These are phyloP conservation scores for Chenopodium album DNA, from an alignment of 148 eudicot genomes.

Conservation along the genomic window DNA sequence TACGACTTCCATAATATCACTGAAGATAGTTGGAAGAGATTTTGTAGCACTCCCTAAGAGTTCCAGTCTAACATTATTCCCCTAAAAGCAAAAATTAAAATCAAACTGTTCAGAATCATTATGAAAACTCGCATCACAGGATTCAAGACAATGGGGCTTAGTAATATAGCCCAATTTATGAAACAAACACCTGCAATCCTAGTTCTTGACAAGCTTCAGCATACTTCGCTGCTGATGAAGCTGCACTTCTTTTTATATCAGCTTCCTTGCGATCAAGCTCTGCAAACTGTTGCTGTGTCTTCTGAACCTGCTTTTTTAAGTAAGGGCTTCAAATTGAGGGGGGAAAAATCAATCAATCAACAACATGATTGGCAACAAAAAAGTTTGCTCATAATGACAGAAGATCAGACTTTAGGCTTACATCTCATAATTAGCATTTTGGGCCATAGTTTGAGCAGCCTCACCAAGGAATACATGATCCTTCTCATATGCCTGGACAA, in stretches of 20 bases:
- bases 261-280: conserved; percentile 94
- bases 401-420: conserved; percentile 33
- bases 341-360: conserved; percentile 22
- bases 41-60: conserved; percentile 73
- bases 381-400: not conserved
- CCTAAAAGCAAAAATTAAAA: conserved; percentile 44
- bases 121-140: not conserved
- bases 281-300: conserved; percentile 82
- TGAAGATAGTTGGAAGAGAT: conserved; percentile 75
- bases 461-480: conserved; percentile 88
- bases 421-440: conserved; percentile 97
- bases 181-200: conserved; percentile 67
- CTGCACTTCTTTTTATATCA: conserved; percentile 88
- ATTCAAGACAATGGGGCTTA: not conserved
- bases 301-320: conserved; percentile 91
- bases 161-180: not conserved
- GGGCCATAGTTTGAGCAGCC: conserved; percentile 92
- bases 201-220: conserved; percentile 92
- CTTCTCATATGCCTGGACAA: conserved; percentile 84
- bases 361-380: conserved; percentile 16
- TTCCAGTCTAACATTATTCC: conserved; percentile 76
- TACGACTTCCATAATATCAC: conserved; percentile 65
- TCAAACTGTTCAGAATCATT: not conserved
- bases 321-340: conserved; percentile 63
- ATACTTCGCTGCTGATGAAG: conserved; percentile 88